Conservation (phyloP, 768 basidiomycete species). For the Lactarius trivialis region DNA sequence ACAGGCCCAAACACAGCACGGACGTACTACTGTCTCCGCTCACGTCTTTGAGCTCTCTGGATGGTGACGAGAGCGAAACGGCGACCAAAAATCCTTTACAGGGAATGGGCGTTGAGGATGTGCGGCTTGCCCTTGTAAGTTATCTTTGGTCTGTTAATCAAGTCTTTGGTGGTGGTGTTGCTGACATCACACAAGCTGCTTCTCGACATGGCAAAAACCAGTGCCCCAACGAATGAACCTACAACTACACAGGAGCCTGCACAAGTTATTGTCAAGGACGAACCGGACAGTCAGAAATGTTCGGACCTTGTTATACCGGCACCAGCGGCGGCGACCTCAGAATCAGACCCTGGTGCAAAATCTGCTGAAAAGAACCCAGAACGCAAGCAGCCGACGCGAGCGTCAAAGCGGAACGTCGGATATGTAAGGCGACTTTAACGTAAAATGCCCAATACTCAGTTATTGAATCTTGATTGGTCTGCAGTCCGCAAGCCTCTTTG, state of each 20-base stretch:
- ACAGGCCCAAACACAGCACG: constrained; percentile 12
- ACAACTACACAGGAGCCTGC: neutral
- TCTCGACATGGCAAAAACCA: constrained; percentile 18
- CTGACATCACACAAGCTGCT: constrained; percentile 15
- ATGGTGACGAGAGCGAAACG: constrained; percentile 17
- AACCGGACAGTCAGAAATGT: neutral
- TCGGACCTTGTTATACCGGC: neutral
- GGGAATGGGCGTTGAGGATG: constrained; percentile 19
- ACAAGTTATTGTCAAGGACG: neutral
- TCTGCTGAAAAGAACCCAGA: constrained; percentile 10
- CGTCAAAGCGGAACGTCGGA: constrained; percentile 21
- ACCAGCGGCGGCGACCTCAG: neutral
- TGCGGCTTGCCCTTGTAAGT: constrained; percentile 21
- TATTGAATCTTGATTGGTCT: neutral
- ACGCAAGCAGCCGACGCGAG: constrained; percentile 22
- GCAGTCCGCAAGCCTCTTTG: constrained; percentile 10
- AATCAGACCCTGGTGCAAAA: constrained; percentile 2
- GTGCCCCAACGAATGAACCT: constrained; percentile 1
- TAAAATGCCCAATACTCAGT: neutral
- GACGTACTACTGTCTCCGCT: constrained; percentile 27
- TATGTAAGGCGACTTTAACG: constrained; percentile 12
- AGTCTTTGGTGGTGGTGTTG: neutral
- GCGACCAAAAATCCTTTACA: constrained; percentile 2
- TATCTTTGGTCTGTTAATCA: neutral
- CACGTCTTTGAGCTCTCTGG: constrained; percentile 25